Conservation (phyloP, 1,284 basidiomycete species). For the Trichosporon asahii region DNA sequence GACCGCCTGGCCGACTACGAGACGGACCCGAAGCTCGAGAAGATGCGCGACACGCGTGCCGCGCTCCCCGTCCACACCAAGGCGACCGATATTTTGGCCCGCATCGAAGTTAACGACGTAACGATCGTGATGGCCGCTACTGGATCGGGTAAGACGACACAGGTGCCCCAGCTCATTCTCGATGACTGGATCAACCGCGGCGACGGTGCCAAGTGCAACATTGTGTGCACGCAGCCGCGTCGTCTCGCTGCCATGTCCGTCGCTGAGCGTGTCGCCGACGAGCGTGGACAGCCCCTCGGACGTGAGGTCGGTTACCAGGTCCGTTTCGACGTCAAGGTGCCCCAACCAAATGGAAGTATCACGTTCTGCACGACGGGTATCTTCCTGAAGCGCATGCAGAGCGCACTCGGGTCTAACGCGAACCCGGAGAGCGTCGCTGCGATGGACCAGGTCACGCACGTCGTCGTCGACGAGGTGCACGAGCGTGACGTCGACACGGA, state of each 20-base stretch:
- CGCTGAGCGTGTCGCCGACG: constrained; percentile 85
- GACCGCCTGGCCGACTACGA: constrained; percentile 64
- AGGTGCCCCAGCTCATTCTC: constrained; percentile 88
- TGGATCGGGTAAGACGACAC: constrained; percentile 94
- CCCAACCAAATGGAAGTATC: constrained; percentile 74
- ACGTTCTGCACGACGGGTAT: constrained; percentile 94
- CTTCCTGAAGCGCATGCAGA: constrained; percentile 83
- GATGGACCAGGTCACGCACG: constrained; percentile 82
- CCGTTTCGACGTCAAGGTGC: constrained; percentile 79
- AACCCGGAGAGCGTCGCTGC: constrained; percentile 44
- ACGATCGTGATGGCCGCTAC: constrained; percentile 93
- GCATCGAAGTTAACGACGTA: constrained; percentile 76
- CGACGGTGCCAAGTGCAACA: constrained; percentile 80
- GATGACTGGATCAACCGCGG: constrained; percentile 77
- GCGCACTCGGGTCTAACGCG: constrained; percentile 59
- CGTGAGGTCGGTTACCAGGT: constrained; percentile 83
- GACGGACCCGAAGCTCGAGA: constrained; percentile 60
- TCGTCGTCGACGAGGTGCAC: constrained; percentile 94
- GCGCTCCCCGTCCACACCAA: constrained; percentile 71
- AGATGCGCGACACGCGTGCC: constrained; percentile 66
- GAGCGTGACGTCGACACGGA: constrained; percentile 95
- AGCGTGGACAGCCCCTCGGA: constrained; percentile 75
- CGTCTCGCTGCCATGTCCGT: constrained; percentile 90
- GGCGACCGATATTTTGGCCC: constrained; percentile 63
- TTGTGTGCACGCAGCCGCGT: constrained; percentile 90